Evolutionary conservation across 257 asterid species (phyloP), one percentile per base, ranked within the genome.

Genomic region (Solanum lignicaule): DNA sequence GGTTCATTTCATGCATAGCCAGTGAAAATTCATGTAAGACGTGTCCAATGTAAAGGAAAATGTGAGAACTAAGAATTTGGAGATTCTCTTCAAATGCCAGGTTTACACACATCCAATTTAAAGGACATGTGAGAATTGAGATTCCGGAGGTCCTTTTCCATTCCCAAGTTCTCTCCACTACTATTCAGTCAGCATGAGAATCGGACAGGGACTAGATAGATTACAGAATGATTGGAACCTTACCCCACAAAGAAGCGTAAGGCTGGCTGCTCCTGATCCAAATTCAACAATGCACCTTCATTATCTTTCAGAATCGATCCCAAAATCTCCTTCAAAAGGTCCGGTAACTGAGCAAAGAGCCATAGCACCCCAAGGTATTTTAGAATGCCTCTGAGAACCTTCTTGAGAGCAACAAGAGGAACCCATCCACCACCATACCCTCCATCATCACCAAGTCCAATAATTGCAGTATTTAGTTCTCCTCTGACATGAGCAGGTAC

Each of bases 341-440:
- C 99, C 23, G 99, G 99, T 84, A 97, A 89, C 90, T 97, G 99
- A 21, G 99, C 99, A 88, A 97, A 97, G 39, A 97, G 94, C 99
- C 99, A 97, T 83, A 97, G 94, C 68, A 97, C 99, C 84, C 99
- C 99, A 83, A 97, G 99, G 90, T 97, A 96, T 92, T 97, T 97
- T 23, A 97, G 98, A 91, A 95, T 95, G 85, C 98, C 99, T 86
- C 99, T 92, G 85, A 97, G 98, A 72, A 96, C 99, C 92, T 97
- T 97, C 90, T 96, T 97, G 65, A 96, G 98, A 68, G 99, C 99
- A 87, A 94, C 98, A 60, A 96, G 96, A 87, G 99, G 99, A 86
- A 97, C 98, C 99, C 99, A 97, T 87, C 99, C 99, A 85, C 99
- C 99, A 86, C 99, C 99, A 90, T 97, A 97, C 88, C 99, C 99